phyloP scores from a whole-genome alignment of 352 stramenopile genomes.

The Phytophthora cryptogea region DNA sequence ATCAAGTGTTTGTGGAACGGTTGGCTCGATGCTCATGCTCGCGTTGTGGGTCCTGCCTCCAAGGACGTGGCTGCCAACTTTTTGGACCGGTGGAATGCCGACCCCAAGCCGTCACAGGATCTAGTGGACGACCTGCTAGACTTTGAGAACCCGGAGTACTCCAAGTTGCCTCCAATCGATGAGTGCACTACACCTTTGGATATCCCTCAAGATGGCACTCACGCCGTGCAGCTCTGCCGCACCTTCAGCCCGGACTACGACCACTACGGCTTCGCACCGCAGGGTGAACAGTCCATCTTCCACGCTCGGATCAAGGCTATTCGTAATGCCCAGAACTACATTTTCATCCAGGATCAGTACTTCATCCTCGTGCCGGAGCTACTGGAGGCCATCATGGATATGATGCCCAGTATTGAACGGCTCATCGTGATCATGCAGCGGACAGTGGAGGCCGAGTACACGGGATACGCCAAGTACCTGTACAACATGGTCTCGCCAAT shows the following conservation, averaged over 20 bases:
- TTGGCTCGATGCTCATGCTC: constrained; percentile 64
- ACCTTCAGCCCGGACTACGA: constrained; percentile 57
- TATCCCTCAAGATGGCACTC: constrained; percentile 9
- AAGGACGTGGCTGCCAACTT: constrained; percentile 73
- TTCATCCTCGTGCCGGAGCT: constrained; percentile 62
- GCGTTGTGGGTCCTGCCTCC: constrained; percentile 47
- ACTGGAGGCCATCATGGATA: constrained; percentile 38
- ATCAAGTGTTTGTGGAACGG: constrained; percentile 50
- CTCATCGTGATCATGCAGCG: constrained; percentile 54
- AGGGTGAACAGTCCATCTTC: constrained; percentile 59
- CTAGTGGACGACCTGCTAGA: constrained; percentile 52
- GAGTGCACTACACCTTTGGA: constrained; percentile 9
- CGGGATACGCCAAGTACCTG: constrained; percentile 68
- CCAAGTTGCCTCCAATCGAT: constrained; percentile 17
- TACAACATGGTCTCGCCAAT: constrained; percentile 68
- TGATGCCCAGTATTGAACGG: constrained; percentile 39
- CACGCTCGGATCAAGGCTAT: constrained; percentile 55
- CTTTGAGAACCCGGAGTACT: constrained; percentile 52
- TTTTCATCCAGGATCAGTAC: constrained; percentile 72
- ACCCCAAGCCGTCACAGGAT: constrained; percentile 37
- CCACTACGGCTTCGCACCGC: constrained; percentile 55
- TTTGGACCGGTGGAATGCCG: constrained; percentile 63
- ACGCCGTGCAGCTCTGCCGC: constrained; percentile 53
- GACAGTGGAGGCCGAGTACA: constrained; percentile 31
- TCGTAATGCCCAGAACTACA: constrained; percentile 47